phyloP scores from a whole-genome alignment of 345 rosid species.

The Eucalyptus microcorys region DNA sequence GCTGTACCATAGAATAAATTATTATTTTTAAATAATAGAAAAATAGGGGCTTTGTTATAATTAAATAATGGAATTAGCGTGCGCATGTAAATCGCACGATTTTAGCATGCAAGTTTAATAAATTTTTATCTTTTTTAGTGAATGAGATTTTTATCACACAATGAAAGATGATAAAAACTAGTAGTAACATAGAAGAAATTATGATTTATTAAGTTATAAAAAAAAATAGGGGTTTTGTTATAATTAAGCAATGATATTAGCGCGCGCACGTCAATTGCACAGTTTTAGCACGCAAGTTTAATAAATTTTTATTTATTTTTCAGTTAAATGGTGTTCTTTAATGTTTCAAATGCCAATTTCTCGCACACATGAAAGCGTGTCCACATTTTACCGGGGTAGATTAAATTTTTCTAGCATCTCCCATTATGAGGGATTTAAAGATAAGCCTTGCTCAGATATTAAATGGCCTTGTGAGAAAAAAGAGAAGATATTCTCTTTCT shows the following conservation, averaged over 20 bases:
- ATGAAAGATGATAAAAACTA: not conserved
- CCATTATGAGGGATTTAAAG: not conserved
- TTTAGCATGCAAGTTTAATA: not conserved
- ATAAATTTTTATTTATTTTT: too few relatives aligned
- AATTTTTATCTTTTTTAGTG: not conserved
- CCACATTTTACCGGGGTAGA: not conserved
- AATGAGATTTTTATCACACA: not conserved
- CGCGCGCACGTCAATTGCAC: not conserved
- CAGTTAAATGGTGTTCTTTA: not conserved
- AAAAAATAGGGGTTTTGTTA: not conserved
- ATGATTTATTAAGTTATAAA: not conserved
- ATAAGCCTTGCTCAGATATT: not conserved
- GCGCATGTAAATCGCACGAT: not conserved
- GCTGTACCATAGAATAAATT: not conserved
- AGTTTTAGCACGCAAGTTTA: not conserved
- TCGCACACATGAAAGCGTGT: not conserved
- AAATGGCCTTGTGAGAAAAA: not conserved
- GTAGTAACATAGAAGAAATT: not conserved
- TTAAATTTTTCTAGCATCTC: not conserved
- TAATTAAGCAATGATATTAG: not conserved
- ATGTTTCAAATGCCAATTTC: not conserved
- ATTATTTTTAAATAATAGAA: not conserved
- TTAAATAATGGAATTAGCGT: not conserved
- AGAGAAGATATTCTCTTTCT: not conserved
- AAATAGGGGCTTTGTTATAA: not conserved